phyloP scores from a whole-genome alignment of 345 rosid species.

The Limnanthes douglasii region DNA sequence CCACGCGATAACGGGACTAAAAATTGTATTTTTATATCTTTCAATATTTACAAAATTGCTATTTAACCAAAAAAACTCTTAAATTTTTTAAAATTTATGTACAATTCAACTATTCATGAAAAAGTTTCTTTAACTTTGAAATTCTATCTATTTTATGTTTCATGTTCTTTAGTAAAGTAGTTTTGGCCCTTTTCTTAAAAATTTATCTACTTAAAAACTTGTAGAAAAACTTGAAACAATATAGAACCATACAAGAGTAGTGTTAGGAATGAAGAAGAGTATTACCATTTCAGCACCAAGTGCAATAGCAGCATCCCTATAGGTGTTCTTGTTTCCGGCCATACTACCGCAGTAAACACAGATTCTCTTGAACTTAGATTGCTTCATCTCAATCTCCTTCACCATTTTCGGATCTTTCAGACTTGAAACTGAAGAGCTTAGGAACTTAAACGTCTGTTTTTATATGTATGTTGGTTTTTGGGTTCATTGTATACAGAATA shows the following conservation, averaged over 20 bases:
- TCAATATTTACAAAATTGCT: no score
- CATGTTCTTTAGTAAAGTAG: neutral
- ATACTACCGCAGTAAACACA: slow-evolving; percentile 23
- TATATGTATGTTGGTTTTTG: no score
- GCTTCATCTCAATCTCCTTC: slow-evolving; percentile 13
- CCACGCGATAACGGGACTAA: no score
- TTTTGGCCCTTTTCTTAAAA: neutral
- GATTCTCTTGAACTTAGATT: slow-evolving; percentile 17
- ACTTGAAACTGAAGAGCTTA: no score
- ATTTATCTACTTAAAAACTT: neutral
- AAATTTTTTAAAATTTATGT: neutral
- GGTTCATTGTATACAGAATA: no score
- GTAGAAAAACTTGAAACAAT: neutral
- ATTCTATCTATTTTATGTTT: neutral
- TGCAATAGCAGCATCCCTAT: slow-evolving; percentile 20
- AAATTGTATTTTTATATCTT: no score
- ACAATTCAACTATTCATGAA: neutral
- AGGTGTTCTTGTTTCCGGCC: slow-evolving; percentile 16
- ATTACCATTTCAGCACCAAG: slow-evolving; percentile 14
- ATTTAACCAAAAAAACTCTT: no score
- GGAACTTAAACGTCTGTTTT: no score
- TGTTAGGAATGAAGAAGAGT: no score
- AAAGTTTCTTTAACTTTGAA: neutral
- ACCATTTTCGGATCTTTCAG: no score
- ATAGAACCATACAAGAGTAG: no score